Evolutionary conservation across 805 yeast genomes (phyloP), one percentile per base, ranked within the genome.

Genomic region (Barnettozyma sucrosica): DNA sequence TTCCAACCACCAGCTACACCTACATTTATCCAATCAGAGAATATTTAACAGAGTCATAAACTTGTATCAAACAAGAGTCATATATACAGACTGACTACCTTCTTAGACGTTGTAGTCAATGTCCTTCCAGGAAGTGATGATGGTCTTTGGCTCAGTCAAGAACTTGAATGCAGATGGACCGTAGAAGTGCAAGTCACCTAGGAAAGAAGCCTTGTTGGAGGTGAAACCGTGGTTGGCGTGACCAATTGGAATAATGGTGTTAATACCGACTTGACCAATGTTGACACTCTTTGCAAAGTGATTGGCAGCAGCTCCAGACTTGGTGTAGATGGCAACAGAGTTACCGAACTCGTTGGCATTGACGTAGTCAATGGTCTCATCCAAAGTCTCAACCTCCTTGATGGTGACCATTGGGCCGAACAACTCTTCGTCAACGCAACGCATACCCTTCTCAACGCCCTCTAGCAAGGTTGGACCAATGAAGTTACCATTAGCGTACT

Each of bases 191-290:
- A 84, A 76, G 64, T 84, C 89, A 45, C 92, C 92, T 54, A 84
- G 69, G 79, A 85, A 83, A 9, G 88, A 81, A 43, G 80, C 85
- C 70, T 81, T 82, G 68, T 80, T 80, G 19, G 90, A 89, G 14
- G 92, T 84, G 73, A 84, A 84, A 10, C 88, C 82, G 66, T 84
- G 83, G 83, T 83, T 81, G 48, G 90, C 90, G 63, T 83, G 73
- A 49, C 90, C 90, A 34, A 84, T 89, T 16, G 92, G 92, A 48
- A 84, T 81, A 19, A 88, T 87, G 28, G 83, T 87, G 63, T 84
- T 84, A 55, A 84, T 70, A 53, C 92, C 92, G 43, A 84, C 86
- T 68, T 84, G 90, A 43, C 88, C 88, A 53, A 83, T 78, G 56
- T 81, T 84, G 56, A 84, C 76, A 50, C 75, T 71, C 67, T 73